Percentiles rank a stretch among this genome's conserved stretches.
Conservation (phyloP, 2,329 filamentous ascomycete genomes). For the Clarireedia sp. region DNA sequence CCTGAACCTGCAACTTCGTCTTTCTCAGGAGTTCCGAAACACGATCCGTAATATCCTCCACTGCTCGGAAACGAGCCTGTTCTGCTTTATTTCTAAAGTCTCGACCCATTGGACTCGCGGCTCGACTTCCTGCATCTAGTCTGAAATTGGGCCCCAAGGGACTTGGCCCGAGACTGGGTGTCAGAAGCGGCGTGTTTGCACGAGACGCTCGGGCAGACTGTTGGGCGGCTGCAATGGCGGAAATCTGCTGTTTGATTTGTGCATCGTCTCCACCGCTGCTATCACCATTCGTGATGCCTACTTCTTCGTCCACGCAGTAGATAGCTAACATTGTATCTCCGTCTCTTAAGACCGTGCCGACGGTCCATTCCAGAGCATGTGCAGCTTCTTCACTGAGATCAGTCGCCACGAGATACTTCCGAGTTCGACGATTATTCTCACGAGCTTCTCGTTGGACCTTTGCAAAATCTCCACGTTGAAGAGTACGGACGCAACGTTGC, state of each 20-base stretch:
- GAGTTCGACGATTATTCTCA: constrained; percentile 67
- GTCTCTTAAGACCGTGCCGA: constrained; percentile 87
- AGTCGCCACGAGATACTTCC: constrained; percentile 92
- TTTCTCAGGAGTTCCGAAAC: constrained; percentile 82
- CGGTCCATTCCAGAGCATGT: constrained; percentile 94
- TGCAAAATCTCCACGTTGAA: constrained; percentile 79
- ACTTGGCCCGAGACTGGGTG: constrained; percentile 14
- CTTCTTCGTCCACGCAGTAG: constrained; percentile 88
- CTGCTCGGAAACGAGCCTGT: constrained; percentile 70
- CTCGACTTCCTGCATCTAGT: constrained; percentile 19
- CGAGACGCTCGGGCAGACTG: constrained; percentile 24
- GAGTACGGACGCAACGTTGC: constrained; percentile 78
- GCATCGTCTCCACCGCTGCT: constrained; percentile 48
- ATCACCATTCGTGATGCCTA: constrained; percentile 40
- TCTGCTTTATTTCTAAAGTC: constrained; percentile 53
- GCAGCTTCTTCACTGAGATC: constrained; percentile 91
- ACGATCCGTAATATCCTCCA: constrained; percentile 76
- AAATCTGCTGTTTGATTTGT: constrained; percentile 67
- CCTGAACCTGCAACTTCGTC: constrained; percentile 83
- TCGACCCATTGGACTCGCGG: constrained; percentile 31
- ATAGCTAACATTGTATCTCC: constrained; percentile 91
- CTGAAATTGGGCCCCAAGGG: constrained; percentile 18
- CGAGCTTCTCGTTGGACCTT: constrained; percentile 70
- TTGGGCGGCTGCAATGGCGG: constrained; percentile 55
- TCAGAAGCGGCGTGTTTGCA: constrained; percentile 19